phyloP scores from a whole-genome alignment of 257 asterid genomes.

The Leptodermis oblonga region DNA sequence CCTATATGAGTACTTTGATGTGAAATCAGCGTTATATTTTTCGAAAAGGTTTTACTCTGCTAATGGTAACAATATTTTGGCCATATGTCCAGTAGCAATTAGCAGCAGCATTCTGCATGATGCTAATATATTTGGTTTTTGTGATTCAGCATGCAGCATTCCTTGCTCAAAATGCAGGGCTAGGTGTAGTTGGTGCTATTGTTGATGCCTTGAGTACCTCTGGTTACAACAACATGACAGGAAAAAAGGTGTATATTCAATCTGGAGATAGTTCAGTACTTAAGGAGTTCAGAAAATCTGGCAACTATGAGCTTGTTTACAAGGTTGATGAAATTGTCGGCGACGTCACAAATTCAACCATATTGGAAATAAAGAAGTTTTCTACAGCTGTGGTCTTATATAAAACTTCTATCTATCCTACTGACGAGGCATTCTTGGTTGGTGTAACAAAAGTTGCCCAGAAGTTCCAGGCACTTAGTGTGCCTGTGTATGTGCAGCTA shows the following conservation, averaged over 20 bases:
- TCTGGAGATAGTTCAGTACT: slow-evolving; percentile 71
- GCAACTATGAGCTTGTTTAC: slow-evolving; percentile 64
- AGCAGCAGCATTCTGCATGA: neutral
- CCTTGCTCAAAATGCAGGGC: slow-evolving; percentile 63
- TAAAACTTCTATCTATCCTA: slow-evolving; percentile 53
- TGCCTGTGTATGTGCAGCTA: slow-evolving; percentile 50
- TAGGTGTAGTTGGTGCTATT: slow-evolving; percentile 60
- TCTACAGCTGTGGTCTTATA: slow-evolving; percentile 61
- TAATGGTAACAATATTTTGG: neutral
- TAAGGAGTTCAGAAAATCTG: slow-evolving; percentile 32
- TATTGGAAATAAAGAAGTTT: slow-evolving; percentile 50
- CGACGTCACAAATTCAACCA: slow-evolving; percentile 54
- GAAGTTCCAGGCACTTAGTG: slow-evolving; percentile 46
- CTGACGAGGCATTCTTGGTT: slow-evolving; percentile 20
- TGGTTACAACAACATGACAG: slow-evolving; percentile 46
- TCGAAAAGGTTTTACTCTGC: neutral
- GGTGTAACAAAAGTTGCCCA: slow-evolving; percentile 44
- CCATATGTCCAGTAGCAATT: slow-evolving; percentile 1
- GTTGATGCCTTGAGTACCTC: slow-evolving; percentile 44
- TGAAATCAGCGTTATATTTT: neutral
- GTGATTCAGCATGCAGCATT: slow-evolving; percentile 65
- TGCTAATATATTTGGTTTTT: slow-evolving; percentile 16
- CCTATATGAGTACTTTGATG: neutral
- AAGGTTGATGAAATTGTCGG: slow-evolving; percentile 46
- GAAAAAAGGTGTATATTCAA: slow-evolving; percentile 53